phyloP scores from a whole-genome alignment of 1,139 yeast species.

The Diutina mesorugosa region DNA sequence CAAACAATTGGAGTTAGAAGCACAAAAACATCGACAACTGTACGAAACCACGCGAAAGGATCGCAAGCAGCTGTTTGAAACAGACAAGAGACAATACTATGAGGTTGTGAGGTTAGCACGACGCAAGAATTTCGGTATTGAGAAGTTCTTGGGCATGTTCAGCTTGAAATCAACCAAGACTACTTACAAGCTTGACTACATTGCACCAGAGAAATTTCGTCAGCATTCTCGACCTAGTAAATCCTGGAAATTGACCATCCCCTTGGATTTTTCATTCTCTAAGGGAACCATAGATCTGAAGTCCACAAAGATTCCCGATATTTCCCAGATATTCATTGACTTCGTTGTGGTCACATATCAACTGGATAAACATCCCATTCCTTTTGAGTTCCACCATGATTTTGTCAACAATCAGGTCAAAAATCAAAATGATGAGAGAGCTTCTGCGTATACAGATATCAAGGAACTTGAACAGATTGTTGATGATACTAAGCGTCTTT shows the following conservation, averaged over 20 bases:
- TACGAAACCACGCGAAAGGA: neutral
- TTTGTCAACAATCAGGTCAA: constrained; percentile 7
- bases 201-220: constrained; percentile 14
- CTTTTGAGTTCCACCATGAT: constrained; percentile 13
- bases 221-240: constrained; percentile 1
- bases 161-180: constrained; percentile 16
- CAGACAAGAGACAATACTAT: neutral
- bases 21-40: neutral
- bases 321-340: constrained; percentile 9
- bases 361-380: constrained; percentile 10
- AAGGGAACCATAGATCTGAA: constrained; percentile 6
- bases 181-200: constrained; percentile 16
- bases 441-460: neutral
- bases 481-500: constrained; percentile 11
- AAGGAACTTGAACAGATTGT: constrained; percentile 9
- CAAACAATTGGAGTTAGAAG: neutral
- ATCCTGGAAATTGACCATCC: constrained; percentile 19
- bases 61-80: neutral
- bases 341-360: constrained; percentile 11
- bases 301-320: constrained; percentile 7
- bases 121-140: neutral
- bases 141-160: constrained; percentile 10
- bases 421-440: neutral
- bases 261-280: constrained; percentile 12
- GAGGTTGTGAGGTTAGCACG: neutral